phyloP scores from a whole-genome alignment of 257 asterid genomes.

The Coffea canephora region DNA sequence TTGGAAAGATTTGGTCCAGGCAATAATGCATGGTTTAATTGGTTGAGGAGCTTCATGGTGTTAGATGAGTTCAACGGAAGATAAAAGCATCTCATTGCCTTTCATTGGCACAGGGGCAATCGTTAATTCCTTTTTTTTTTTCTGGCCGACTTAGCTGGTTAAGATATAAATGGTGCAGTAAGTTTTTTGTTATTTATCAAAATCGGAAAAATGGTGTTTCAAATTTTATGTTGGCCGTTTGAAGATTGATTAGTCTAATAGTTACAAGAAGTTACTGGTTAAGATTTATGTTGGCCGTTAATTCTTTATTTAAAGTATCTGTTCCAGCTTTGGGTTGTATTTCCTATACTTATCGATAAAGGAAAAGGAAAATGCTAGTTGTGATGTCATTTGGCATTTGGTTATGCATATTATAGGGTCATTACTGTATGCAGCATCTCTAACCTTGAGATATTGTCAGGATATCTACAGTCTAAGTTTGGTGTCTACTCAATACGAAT shows the following conservation, averaged over 20 bases:
- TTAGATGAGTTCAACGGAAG: not conserved
- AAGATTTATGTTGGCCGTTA: too few relatives aligned
- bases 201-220: not conserved
- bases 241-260: not conserved
- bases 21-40: not conserved
- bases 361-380: not conserved
- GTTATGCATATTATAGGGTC: not conserved
- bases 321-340: not conserved
- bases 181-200: too few relatives aligned
- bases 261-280: not conserved
- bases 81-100: not conserved
- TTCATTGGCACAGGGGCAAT: not conserved
- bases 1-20: not conserved
- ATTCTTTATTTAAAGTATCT: not conserved
- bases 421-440: not conserved
- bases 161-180: not conserved
- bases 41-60: not conserved
- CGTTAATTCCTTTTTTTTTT: too few relatives aligned
- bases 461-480: constrained; percentile 61
- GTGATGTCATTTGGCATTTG: not conserved
- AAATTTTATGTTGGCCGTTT: not conserved
- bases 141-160: not conserved
- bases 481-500: constrained; percentile 68
- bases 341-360: not conserved
- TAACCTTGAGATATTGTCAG: constrained; percentile 32